Evolutionary conservation across 306 rosid species (phyloP), one percentile per base, ranked within the genome.

Genomic region (Rosa chinensis): DNA sequence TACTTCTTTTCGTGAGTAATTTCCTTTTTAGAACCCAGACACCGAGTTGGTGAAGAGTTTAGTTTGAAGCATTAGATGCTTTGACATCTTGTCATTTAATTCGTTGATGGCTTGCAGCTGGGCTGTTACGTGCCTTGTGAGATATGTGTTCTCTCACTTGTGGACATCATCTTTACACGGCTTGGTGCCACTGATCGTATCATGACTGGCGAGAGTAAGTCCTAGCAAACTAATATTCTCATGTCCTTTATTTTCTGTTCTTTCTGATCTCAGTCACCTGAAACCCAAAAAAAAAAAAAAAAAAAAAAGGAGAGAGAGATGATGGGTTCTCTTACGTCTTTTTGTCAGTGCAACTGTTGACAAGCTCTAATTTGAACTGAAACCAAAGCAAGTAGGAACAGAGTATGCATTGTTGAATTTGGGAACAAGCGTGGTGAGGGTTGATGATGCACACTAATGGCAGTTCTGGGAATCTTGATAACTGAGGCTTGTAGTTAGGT

Each of bases 121-220:
- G 99, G 99, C 63, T 94, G 97, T 84, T 91, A 91, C 35, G 97
- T 94, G 81, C 99, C 97, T 48, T 91, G 92, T 55, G 92, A 94
- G 86, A 80, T 32, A 20, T 94, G 97, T 72, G 88, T 81, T 69
- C 83, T 94, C 74, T 91, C 99, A 25, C 90, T 87, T 40, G 99
- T 86, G 85, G 99, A 94, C 88, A 85, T 86, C 76, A 85, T 94
- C 87, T 94, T 92, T 87, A 94, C 99, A 14, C 88, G 99, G 63
- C 99, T 94, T 80, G 99, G 99, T 70, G 97, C 97, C 56, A 92
- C 93, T n/a, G 99, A 94, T 78, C 92, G 97, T 82, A 94, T 94
- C 85, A 91, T 94, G 99, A 76, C 97, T 17, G 99, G 99, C 84
- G 99, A 94, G 92, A 94, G 99, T 94, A 86, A 89, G 97, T 87